These are phyloP conservation scores for Daldinia childiae DNA, from an alignment of 495 filamentous ascomycete species.

Conservation along the genomic window DNA sequence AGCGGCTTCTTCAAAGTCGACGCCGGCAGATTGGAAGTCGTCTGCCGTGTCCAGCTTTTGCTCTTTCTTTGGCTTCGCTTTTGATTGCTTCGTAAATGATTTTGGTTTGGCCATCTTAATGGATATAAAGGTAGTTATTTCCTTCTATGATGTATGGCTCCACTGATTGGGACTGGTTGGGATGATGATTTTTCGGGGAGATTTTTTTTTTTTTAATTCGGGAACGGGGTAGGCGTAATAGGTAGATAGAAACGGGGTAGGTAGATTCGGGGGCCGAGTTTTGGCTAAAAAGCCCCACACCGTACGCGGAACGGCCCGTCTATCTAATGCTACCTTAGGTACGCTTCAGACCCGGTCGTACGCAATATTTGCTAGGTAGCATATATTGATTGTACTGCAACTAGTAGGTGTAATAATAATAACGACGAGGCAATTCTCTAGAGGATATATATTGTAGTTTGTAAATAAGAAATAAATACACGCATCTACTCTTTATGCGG, in stretches of 20 bases:
- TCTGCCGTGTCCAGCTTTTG: constrained; percentile 36
- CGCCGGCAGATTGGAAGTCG: constrained; percentile 60
- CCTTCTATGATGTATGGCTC: neutral
- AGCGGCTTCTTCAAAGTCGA: constrained; percentile 72
- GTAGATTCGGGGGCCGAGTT: neutral
- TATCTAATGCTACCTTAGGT: too few relatives aligned
- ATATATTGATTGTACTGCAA: too few relatives aligned
- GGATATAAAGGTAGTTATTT: neutral
- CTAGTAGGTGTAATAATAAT: too few relatives aligned
- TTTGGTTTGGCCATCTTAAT: constrained; percentile 28
- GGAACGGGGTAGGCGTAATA: neutral
- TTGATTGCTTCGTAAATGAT: constrained; percentile 12
- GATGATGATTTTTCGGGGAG: neutral
- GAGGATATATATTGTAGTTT: too few relatives aligned
- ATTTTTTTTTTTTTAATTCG: neutral
- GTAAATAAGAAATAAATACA: too few relatives aligned
- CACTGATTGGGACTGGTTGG: neutral
- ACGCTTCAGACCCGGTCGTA: too few relatives aligned
- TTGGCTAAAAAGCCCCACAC: neutral
- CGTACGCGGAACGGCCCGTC: neutral
- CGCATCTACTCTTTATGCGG: too few relatives aligned
- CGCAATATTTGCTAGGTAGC: too few relatives aligned
- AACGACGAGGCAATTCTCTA: too few relatives aligned
- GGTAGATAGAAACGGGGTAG: neutral
- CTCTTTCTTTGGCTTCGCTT: constrained; percentile 25